A percentile compares a stretch with the other conserved stretches of the same genome.
phyloP scores from a whole-genome alignment of 2,329 filamentous ascomycete species.

The Aspergillus sp. region DNA sequence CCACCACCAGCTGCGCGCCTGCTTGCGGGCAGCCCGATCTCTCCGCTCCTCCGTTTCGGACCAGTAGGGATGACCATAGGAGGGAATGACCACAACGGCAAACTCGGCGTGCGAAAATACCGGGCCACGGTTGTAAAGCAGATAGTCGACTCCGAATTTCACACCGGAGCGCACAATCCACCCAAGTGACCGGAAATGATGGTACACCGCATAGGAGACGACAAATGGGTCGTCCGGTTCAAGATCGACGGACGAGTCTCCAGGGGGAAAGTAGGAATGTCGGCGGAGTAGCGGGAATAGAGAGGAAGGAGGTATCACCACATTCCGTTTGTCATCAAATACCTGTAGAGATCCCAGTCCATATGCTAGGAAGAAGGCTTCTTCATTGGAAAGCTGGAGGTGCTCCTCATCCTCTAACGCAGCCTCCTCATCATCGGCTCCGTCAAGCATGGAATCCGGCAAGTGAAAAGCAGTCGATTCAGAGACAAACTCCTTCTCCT shows the following conservation, averaged over 20 bases:
- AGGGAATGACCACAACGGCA: slow-evolving; percentile 72
- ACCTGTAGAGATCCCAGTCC: slow-evolving; percentile 66
- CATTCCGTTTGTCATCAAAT: slow-evolving; percentile 25
- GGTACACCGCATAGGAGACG: slow-evolving; percentile 79
- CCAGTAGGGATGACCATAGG: slow-evolving; percentile 70
- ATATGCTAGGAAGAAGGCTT: slow-evolving; percentile 84
- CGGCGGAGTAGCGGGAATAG: slow-evolving; percentile 59
- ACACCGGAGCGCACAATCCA: slow-evolving; percentile 90
- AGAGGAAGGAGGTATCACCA: slow-evolving; percentile 43
- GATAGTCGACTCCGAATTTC: slow-evolving; percentile 89
- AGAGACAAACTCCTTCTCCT: slow-evolving; percentile 50
- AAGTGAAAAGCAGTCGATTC: slow-evolving; percentile 12
- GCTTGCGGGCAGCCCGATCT: slow-evolving; percentile 41
- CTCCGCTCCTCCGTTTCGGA: slow-evolving; percentile 39
- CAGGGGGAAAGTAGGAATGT: slow-evolving; percentile 60
- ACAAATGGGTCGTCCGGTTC: slow-evolving; percentile 75
- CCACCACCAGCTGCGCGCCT: slow-evolving; percentile 41
- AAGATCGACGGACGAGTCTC: slow-evolving; percentile 35
- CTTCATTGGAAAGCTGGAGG: slow-evolving; percentile 81
- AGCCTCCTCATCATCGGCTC: slow-evolving; percentile 16
- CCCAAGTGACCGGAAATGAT: slow-evolving; percentile 89
- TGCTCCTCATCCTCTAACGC: slow-evolving; percentile 58
- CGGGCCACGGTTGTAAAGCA: slow-evolving; percentile 88
- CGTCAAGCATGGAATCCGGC: slow-evolving; percentile 7
- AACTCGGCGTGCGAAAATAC: slow-evolving; percentile 96